Evolutionary conservation across 805 yeast genomes (phyloP).

Genomic region (Saturnispora quitensis): DNA sequence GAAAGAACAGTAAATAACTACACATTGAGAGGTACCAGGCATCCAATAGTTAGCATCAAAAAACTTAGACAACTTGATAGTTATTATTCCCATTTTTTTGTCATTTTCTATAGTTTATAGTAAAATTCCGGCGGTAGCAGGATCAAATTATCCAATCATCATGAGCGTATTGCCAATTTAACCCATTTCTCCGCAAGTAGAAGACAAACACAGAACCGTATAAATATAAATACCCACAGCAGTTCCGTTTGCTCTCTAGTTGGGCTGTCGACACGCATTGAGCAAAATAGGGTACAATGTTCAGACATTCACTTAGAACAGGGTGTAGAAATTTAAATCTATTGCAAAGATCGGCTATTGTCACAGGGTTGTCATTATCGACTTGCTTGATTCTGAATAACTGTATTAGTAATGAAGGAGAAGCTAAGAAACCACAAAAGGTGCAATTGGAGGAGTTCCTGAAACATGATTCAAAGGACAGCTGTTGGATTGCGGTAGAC

Average conservation of each 20-base stretch:
- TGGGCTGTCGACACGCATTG: neutral
- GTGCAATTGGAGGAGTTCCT: constrained; percentile 33
- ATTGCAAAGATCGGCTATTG: neutral
- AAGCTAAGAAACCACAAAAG: neutral
- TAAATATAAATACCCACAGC: neutral
- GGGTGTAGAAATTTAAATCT: neutral
- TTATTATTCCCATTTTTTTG: neutral
- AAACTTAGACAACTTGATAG: neutral
- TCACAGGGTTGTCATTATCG: neutral
- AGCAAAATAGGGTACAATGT: neutral
- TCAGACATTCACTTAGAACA: neutral
- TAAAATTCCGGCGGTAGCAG: neutral
- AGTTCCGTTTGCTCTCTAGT: neutral
- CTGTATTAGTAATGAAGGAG: neutral
- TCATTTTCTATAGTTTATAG: neutral
- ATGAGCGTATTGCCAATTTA: neutral
- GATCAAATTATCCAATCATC: neutral
- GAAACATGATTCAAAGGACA: constrained; percentile 47
- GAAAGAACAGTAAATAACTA: neutral
- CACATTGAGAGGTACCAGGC: too few species aligned
- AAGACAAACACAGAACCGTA: neutral
- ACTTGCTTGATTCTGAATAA: neutral
- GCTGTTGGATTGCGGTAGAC: constrained; percentile 81
- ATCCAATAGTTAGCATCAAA: neutral
- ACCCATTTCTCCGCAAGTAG: neutral